phyloP scores from a whole-genome alignment of 768 basidiomycete genomes.

The Jaapia argillacea region DNA sequence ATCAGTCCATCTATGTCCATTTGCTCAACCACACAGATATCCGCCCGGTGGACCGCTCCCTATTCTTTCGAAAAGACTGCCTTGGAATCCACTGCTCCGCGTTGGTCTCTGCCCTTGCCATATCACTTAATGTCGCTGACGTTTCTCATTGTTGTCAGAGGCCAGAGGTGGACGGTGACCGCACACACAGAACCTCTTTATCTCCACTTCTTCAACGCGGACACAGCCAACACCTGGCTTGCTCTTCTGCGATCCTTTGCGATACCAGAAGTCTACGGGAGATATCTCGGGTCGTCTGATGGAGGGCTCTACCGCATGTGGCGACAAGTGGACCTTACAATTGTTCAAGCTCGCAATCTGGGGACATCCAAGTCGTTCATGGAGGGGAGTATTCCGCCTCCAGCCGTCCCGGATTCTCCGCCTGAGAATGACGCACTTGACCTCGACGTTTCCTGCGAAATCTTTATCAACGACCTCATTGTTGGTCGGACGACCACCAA shows the following conservation, averaged over 20 bases:
- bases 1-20: slow-evolving; percentile 66
- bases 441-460: slow-evolving; percentile 68
- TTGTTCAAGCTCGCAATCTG: slow-evolving; percentile 68
- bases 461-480: slow-evolving; percentile 56
- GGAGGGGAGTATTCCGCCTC: slow-evolving; percentile 8
- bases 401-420: slow-evolving; percentile 14
- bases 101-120: slow-evolving; percentile 25
- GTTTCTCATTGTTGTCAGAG: slow-evolving; percentile 24
- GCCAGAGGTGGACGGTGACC: slow-evolving; percentile 48
- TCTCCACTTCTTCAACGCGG: slow-evolving; percentile 57
- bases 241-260: slow-evolving; percentile 76
- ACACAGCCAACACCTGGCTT: slow-evolving; percentile 65
- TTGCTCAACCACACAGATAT: slow-evolving; percentile 73
- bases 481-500: slow-evolving; percentile 70
- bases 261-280: slow-evolving; percentile 69
- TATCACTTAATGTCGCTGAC: too few species aligned
- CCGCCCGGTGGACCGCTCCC: slow-evolving; percentile 60
- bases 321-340: slow-evolving; percentile 67
- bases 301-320: slow-evolving; percentile 83
- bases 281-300: slow-evolving; percentile 39
- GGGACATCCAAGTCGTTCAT: slow-evolving; percentile 37
- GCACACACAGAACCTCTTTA: slow-evolving; percentile 57
- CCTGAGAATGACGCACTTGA: slow-evolving; percentile 44
- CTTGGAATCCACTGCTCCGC: slow-evolving; percentile 56
- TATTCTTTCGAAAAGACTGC: slow-evolving; percentile 72